Conservation (phyloP, 1,284 basidiomycete species). For the Cryptococcus neoformans region DNA sequence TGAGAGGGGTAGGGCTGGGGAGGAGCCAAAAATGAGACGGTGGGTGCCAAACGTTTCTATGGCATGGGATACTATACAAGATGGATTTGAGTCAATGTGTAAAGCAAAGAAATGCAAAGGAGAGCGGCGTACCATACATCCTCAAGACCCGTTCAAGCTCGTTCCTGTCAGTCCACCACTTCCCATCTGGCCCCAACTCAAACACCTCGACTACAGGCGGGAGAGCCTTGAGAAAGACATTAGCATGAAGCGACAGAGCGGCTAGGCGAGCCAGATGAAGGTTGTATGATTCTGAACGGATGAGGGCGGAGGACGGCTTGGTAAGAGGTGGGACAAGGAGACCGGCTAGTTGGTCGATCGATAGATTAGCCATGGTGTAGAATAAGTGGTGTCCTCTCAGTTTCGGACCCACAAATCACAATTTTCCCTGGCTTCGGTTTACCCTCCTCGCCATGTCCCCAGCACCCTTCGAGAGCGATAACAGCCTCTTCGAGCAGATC, state of each 20-base stretch:
- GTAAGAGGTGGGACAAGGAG: constrained; percentile 79
- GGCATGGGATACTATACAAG: constrained; percentile 48
- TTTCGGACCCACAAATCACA: constrained; percentile 63
- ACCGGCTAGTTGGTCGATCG: constrained; percentile 58
- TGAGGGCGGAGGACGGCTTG: constrained; percentile 64
- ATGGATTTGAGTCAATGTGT: too few relatives aligned
- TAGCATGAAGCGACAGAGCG: constrained; percentile 69
- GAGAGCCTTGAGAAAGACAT: constrained; percentile 70
- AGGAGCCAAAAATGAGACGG: constrained; percentile 59
- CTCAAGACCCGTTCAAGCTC: constrained; percentile 77
- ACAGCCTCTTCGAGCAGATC: constrained; percentile 72
- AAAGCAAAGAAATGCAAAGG: not conserved
- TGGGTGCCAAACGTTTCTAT: constrained; percentile 63
- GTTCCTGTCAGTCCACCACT: constrained; percentile 54
- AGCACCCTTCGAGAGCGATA: constrained; percentile 41
- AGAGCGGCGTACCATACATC: constrained; percentile 71
- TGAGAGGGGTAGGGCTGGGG: constrained; percentile 44
- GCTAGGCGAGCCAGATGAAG: constrained; percentile 71
- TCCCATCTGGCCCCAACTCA: constrained; percentile 34
- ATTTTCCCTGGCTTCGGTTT: constrained; percentile 61
- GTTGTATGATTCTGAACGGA: constrained; percentile 72
- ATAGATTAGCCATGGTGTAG: too few relatives aligned
- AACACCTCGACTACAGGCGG: constrained; percentile 68
- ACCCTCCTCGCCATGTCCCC: constrained; percentile 14
- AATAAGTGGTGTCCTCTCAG: not conserved